A percentile compares a stretch with the other conserved stretches of the same genome.
Conservation (phyloP, 305 asterid genomes). For the Fraxinus platypoda region DNA sequence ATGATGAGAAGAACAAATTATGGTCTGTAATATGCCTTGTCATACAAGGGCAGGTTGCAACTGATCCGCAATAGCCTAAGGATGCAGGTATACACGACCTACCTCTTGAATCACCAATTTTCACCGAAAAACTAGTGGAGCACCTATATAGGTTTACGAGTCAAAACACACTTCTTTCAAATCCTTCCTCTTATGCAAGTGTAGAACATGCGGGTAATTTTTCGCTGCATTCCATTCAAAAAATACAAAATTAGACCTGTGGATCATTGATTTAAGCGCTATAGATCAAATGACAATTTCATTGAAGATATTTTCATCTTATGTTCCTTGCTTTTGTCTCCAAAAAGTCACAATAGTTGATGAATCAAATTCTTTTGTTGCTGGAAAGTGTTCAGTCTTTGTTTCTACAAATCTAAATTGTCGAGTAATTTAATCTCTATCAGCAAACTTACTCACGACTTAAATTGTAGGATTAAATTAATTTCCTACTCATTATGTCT, state of each 20-base stretch:
- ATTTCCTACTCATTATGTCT: neutral
- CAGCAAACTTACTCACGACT: neutral
- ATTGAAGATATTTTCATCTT: neutral
- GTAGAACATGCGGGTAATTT: neutral
- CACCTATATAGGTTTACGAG: neutral
- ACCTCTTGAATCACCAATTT: neutral
- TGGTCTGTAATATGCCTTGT: neutral
- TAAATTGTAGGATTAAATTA: neutral
- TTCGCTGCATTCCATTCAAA: neutral
- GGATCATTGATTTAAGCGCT: neutral
- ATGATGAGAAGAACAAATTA: neutral
- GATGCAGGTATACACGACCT: neutral
- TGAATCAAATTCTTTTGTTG: neutral
- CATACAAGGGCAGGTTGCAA: neutral
- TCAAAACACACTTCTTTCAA: no score
- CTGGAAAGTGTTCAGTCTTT: neutral
- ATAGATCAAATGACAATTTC: neutral
- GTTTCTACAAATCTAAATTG: neutral
- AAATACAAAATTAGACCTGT: neutral
- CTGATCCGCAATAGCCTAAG: neutral
- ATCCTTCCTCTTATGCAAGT: neutral
- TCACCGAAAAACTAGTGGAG: neutral
- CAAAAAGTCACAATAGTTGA: neutral
- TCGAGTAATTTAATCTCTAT: neutral
- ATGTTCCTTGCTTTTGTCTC: neutral